phyloP scores from a whole-genome alignment of 1,284 basidiomycete genomes.

The Coriolopsis trogii region DNA sequence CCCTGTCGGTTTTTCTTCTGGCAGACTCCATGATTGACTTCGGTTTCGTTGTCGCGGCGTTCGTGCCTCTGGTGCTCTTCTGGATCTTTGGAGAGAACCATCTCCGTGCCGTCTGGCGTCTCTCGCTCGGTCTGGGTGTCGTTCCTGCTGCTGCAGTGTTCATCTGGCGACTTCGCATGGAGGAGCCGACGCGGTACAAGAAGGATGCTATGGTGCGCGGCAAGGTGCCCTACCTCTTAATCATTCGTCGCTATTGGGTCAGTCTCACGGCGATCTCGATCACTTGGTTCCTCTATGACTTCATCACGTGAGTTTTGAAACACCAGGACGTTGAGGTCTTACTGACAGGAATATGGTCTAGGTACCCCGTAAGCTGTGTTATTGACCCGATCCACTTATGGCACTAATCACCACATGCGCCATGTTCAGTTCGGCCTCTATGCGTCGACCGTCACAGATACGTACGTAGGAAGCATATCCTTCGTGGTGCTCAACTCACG shows the following conservation, averaged over 20 bases:
- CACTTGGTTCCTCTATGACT: conserved; percentile 87
- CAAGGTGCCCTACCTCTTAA: conserved; percentile 76
- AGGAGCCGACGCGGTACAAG: conserved; percentile 74
- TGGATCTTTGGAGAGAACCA: conserved; percentile 89
- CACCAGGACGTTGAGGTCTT: no score
- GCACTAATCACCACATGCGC: no score
- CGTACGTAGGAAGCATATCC: conserved; percentile 39
- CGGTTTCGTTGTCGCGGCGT: conserved; percentile 84
- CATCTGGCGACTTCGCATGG: conserved; percentile 86
- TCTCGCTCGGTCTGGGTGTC: conserved; percentile 87
- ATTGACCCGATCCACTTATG: no score
- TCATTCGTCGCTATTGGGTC: conserved; percentile 82
- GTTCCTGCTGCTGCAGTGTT: conserved; percentile 83
- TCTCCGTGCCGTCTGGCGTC: conserved; percentile 85
- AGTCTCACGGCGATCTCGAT: conserved; percentile 70
- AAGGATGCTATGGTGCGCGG: conserved; percentile 78
- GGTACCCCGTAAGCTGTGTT: conserved; percentile 60
- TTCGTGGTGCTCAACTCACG: background rate
- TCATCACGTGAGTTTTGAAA: conserved; percentile 59
- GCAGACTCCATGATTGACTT: conserved; percentile 87
- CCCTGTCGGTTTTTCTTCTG: background rate
- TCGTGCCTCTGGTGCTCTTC: conserved; percentile 83
- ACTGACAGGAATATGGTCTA: no score
- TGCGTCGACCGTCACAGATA: conserved; percentile 76
- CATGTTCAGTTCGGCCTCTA: conserved; percentile 75